Base-by-base conservation (phyloP, 768 basidiomycete species). In the Kwoniella heveanensis region DNA sequence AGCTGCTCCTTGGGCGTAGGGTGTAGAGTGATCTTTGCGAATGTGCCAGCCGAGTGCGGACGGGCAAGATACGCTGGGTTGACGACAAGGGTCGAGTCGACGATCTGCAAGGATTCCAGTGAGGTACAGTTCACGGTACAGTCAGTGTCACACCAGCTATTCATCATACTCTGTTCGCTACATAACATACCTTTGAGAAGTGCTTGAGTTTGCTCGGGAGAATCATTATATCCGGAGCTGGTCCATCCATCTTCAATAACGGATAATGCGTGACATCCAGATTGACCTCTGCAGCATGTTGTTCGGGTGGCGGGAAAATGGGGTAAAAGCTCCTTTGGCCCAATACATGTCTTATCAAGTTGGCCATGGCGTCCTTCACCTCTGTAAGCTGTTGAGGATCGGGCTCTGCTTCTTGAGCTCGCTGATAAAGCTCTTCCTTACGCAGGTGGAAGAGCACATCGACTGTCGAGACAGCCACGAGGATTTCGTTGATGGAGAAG, bases 281-380 rank as follows among this genome's bases (percentile, higher is more conserved):
- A 74, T 96, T 94, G 61, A 97, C 86, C 73, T 95, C 92, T 37
- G 85, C 83, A 1, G 88, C 83, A 19, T 89, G 79, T 6, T 90
- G 89, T 13, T 83, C 76, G 0, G 96, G 92, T 0, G 87, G 85
- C 9, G 96, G 96, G 79, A 97, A 97, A 44, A 96, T 80, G 0
- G 96, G 96, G 77, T 98, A 99, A 82, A 96, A 96, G 72, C 92
- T 97, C 77, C 91, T 84, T 71, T 99, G 96, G 58, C 91, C 86
- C 32, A 98, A 81, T 10, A 99, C 70, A 73, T 92, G 89, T 22
- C 92, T 84, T 66, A 89, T 88, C 8, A 89, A 80, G 70, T 87
- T 87, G 2, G 87, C 85, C 88, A 97, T 92, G 0, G 85, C 76
- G 73, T 98, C 94, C 49, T 77, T 78, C 25, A 60, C n/a, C 59